Evolutionary conservation across 306 rosid genomes (phyloP).

Genomic region (Aeschynomene evenia): DNA sequence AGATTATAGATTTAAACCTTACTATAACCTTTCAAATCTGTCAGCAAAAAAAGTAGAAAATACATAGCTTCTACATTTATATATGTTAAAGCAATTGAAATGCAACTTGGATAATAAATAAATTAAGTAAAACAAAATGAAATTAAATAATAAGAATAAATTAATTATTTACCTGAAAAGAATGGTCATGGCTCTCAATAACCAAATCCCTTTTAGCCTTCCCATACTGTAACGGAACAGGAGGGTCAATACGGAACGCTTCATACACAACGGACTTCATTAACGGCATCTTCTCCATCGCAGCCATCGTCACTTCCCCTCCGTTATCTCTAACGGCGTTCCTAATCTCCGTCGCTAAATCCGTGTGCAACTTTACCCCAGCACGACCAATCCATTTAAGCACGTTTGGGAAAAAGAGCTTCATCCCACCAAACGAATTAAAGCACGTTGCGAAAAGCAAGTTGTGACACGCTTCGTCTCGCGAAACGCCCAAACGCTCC

Average conservation of each 20-base stretch:
- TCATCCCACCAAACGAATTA: conserved; percentile 84
- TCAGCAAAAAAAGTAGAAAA: no score
- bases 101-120: no score
- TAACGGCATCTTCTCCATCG: conserved; percentile 81
- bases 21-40: no score
- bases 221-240: conserved; percentile 74
- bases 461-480: conserved; percentile 92
- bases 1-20: no score
- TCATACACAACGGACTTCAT: conserved; percentile 91
- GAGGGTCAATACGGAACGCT: conserved; percentile 75
- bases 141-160: background rate
- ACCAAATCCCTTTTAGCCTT: conserved; percentile 60
- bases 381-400: conserved; percentile 76
- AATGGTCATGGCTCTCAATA: conserved; percentile 84
- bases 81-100: no score
- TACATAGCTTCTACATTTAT: no score
- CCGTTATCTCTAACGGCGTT: conserved; percentile 57
- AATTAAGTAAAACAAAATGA: no score
- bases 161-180: conserved; percentile 45
- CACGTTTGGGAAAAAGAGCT: conserved; percentile 69
- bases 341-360: conserved; percentile 67
- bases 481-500: conserved; percentile 60
- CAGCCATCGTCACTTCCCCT: conserved; percentile 77
- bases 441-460: conserved; percentile 82
- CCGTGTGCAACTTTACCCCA: conserved; percentile 65